Base-by-base conservation (phyloP, 495 filamentous ascomycete genomes). In the Pyronema omphalodes region DNA sequence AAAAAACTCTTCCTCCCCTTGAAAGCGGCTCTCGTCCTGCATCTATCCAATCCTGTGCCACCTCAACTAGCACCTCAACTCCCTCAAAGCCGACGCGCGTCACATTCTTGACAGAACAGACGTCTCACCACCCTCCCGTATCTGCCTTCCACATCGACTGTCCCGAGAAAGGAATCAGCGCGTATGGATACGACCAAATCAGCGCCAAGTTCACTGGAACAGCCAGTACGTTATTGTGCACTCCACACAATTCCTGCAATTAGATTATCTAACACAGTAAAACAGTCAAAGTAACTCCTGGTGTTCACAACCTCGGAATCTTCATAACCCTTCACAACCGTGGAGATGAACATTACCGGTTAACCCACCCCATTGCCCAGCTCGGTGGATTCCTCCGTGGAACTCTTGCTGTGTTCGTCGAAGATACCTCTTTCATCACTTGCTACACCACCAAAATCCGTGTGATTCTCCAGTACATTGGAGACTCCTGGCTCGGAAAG, bases 181-280 rank as follows among this genome's bases (percentile, higher is more conserved):
- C 91, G 14, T 76, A 83, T 52, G 91, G 91, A 0, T 98, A 86
- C 60, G 91, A 98, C 61, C 91, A 63, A 64, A 78, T 98, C 57
- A 88, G 83, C 66, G 91, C 91, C 57, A 98, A 96, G 66, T 98
- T 98, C 69, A 96, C 89, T 0, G 91, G 91, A 40, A 94, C 91
- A 9, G 88, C 86, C 62, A 77, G 60, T 62, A 58, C 34, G 52
- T 50, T 39, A 29, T 12, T 9, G 23, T 35, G 23, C 5, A 29
- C 23, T 5, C 23, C 1, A 5, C 23, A 29, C 23, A 9, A 23
- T 51, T 41, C 35, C 34, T 45, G 29, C 45, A 55, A 1, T 55
- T 14, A 41, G 9, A 19, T 1, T 29, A 29, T 29, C 23, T 29
- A 29, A 29, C 15, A 47, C 9, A 47, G 8, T 12, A 47, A 15